A percentile compares a stretch with the other conserved stretches of the same genome.
These are phyloP conservation scores for Tolypocladium inflatum DNA, from an alignment of 2,329 filamentous ascomycete genomes.

Conservation along the genomic window DNA sequence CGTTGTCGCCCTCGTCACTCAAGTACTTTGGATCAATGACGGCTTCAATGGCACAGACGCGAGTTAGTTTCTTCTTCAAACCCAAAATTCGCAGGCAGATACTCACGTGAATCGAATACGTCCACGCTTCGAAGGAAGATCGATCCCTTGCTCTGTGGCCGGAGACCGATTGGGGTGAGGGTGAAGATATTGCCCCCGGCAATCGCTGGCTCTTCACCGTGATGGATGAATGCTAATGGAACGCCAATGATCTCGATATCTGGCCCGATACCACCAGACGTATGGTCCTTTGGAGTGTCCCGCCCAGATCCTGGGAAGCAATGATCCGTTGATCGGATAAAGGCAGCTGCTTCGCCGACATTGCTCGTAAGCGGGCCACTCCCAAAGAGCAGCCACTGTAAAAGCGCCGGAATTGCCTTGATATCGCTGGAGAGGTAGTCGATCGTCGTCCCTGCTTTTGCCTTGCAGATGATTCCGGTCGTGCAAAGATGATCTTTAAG, in stretches of 20 bases:
- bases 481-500: neutral
- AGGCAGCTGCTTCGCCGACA: neutral
- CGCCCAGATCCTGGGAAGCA: neutral
- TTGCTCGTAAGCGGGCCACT: neutral
- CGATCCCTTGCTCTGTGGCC: neutral
- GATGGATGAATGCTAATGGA: neutral
- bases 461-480: neutral
- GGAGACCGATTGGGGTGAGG: neutral
- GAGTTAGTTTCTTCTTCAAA: neutral
- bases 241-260: neutral
- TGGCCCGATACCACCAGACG: neutral
- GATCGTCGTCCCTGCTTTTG: neutral
- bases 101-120: neutral
- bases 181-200: neutral
- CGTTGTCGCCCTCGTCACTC: neutral
- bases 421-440: neutral
- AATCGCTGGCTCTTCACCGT: neutral
- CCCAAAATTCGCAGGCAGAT: neutral
- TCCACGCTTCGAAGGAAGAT: neutral
- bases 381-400: neutral
- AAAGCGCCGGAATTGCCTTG: neutral
- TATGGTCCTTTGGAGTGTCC: neutral
- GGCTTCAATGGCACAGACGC: neutral
- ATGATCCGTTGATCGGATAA: neutral
- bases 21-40: neutral